Evolutionary conservation across 345 rosid genomes (phyloP).

Genomic region (Camelina laxa): DNA sequence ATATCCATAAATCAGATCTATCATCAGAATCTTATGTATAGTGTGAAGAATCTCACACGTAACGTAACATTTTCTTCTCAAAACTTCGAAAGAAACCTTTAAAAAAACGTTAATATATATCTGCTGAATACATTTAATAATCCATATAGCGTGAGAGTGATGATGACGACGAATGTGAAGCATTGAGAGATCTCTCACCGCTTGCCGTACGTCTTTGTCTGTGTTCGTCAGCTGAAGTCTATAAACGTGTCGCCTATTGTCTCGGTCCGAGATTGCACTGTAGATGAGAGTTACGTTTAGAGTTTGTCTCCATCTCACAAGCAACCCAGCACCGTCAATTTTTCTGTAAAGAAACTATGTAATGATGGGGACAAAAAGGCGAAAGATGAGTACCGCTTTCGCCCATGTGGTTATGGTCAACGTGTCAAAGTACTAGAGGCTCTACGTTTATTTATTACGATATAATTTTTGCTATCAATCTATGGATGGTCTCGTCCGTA

Average conservation of each 20-base stretch:
- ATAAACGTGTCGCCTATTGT: constrained; percentile 32
- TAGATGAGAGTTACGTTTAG: constrained; percentile 28
- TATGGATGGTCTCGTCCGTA: constrained; percentile 20
- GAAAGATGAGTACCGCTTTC: constrained; percentile 9
- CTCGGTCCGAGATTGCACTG: constrained; percentile 22
- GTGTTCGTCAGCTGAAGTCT: constrained; percentile 27
- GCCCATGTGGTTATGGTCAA: constrained; percentile 33
- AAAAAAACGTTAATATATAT: constrained; percentile 14
- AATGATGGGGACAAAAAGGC: constrained; percentile 20
- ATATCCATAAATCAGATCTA: too few species aligned
- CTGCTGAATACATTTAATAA: constrained; percentile 18
- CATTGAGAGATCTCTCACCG: constrained; percentile 15
- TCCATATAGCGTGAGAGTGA: constrained; percentile 30
- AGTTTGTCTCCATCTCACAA: constrained; percentile 38
- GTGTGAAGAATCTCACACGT: not conserved
- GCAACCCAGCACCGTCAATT: constrained; percentile 43
- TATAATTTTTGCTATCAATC: constrained; percentile 4
- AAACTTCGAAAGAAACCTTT: constrained; percentile 5
- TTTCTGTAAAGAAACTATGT: constrained; percentile 7
- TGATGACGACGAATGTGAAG: constrained; percentile 29
- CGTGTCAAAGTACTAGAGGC: constrained; percentile 44
- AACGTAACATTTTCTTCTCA: not conserved
- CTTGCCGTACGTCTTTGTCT: constrained; percentile 21
- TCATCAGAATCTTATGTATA: not conserved
- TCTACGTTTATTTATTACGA: not conserved